Evolutionary conservation across 768 basidiomycete species (phyloP).

Genomic region (Auriculariales sp.): DNA sequence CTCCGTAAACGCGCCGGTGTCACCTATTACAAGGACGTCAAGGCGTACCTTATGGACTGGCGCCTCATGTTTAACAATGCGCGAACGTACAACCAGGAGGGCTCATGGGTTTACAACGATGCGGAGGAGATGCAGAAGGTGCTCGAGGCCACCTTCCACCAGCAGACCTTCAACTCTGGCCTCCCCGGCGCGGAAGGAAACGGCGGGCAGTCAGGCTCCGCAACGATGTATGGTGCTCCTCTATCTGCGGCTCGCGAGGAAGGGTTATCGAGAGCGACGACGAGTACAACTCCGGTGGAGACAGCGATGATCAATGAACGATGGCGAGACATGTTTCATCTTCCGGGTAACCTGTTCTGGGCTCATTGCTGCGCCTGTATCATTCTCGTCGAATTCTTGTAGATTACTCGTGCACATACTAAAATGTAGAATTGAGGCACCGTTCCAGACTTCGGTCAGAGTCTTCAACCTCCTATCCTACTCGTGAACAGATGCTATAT

Average conservation of each 20-base stretch:
- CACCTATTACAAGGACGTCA: slow-evolving; percentile 58
- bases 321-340: no score
- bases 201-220: background rate
- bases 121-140: slow-evolving; percentile 90
- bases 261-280: background rate
- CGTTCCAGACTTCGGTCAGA: no score
- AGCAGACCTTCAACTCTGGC: slow-evolving; percentile 48
- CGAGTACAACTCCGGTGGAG: background rate
- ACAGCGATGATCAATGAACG: background rate
- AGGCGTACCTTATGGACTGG: slow-evolving; percentile 65
- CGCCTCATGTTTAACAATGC: slow-evolving; percentile 90
- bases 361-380: no score
- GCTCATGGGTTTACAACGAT: slow-evolving; percentile 88
- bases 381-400: no score
- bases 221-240: no score
- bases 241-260: no score
- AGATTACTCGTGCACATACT: no score
- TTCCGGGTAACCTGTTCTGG: no score
- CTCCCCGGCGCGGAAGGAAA: slow-evolving; percentile 51
- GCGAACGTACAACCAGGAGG: slow-evolving; percentile 85
- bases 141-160: slow-evolving; percentile 58
- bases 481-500: no score
- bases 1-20: slow-evolving; percentile 64
- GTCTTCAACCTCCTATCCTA: no score
- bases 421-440: no score